Evolutionary conservation across 805 yeast species (phyloP).

Genomic region (Debaryomyces maramus): DNA sequence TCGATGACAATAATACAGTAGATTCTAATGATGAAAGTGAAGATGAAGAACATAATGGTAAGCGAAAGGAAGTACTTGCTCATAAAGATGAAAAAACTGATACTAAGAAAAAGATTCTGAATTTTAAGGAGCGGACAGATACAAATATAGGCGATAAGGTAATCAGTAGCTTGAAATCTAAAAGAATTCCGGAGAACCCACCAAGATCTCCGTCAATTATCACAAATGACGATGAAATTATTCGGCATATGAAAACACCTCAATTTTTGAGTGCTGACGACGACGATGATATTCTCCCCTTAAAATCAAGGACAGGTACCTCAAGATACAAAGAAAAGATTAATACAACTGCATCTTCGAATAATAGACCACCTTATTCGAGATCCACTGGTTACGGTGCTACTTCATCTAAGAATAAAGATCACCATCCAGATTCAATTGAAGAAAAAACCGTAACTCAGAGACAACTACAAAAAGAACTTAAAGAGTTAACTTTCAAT

Average conservation of each 20-base stretch:
- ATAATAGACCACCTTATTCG: too few species aligned
- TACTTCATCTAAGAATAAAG: not conserved
- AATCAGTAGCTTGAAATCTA: not conserved
- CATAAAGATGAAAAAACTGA: not conserved
- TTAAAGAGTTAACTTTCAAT: constrained; percentile 57
- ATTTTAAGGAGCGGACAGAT: not conserved
- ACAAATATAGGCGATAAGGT: not conserved
- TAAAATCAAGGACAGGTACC: constrained; percentile 1
- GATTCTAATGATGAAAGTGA: constrained; percentile 9
- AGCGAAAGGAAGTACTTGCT: constrained; percentile 1
- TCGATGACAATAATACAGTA: constrained; percentile 34
- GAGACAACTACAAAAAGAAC: constrained; percentile 39
- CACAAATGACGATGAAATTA: constrained; percentile 35
- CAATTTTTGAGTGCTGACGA: constrained; percentile 31
- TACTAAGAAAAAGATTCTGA: not conserved
- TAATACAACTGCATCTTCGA: not conserved
- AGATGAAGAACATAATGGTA: constrained; percentile 13
- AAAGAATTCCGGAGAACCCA: constrained; percentile 7
- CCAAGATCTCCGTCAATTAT: constrained; percentile 35
- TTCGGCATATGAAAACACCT: constrained; percentile 35
- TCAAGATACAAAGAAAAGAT: not conserved
- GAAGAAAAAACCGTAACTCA: constrained; percentile 22
- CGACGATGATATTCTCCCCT: constrained; percentile 14
- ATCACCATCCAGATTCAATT: not conserved
- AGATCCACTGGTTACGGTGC: not conserved